Evolutionary conservation across 2,329 filamentous ascomycete species (phyloP).

Genomic region (Diaporthe vexans): DNA sequence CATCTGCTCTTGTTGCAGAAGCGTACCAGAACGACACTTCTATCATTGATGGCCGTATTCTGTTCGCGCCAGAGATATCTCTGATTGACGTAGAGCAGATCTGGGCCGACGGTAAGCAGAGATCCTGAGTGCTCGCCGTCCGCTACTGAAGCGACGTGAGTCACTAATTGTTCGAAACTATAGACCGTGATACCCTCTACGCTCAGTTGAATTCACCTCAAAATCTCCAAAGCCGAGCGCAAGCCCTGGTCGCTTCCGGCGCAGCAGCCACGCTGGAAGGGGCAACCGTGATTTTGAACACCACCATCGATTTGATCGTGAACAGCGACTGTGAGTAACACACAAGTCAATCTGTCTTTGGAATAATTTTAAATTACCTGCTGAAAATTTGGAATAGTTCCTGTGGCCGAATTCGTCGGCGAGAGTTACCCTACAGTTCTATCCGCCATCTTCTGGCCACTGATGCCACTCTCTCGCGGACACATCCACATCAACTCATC

Average conservation of each 20-base stretch:
- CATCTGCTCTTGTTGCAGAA: constrained; percentile 42
- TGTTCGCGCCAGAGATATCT: constrained; percentile 46
- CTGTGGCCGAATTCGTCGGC: constrained; percentile 43
- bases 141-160: too few species aligned
- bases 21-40: constrained; percentile 44
- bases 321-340: constrained; percentile 29
- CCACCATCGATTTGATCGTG: constrained; percentile 44
- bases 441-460: constrained; percentile 45
- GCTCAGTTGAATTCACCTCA: neutral
- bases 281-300: constrained; percentile 44
- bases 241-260: constrained; percentile 43
- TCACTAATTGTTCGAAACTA: neutral
- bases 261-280: constrained; percentile 44
- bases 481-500: constrained; percentile 46
- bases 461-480: constrained; percentile 45
- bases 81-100: constrained; percentile 45
- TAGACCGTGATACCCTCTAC: neutral
- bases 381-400: constrained; percentile 37
- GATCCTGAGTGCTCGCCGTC: too few species aligned
- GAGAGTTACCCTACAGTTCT: constrained; percentile 40
- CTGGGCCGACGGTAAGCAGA: constrained; percentile 33
- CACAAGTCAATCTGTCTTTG: fast-evolving
- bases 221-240: constrained; percentile 40
- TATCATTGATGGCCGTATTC: constrained; percentile 41
- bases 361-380: too few species aligned